Evolutionary conservation across 1,284 basidiomycete genomes (phyloP), one percentile per base, ranked within the genome.

Genomic region (Rhizopogon parksii): DNA sequence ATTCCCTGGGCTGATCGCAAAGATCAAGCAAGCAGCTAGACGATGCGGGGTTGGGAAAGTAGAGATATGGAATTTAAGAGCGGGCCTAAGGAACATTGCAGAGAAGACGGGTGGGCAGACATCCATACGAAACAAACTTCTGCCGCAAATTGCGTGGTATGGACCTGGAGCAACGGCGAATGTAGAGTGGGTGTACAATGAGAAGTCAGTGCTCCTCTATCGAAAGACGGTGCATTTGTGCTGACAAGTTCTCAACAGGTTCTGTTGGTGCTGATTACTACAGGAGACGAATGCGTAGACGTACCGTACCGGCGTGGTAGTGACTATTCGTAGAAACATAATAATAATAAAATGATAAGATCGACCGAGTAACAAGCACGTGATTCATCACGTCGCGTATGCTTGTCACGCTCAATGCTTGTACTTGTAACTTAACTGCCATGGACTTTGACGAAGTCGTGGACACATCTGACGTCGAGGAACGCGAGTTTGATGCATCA

Each of bases 401-500:
- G 32, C 7, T 5, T 21, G 42, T 45, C 42, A 45, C 42, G 9
- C 14, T 6, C 4, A 34, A 11, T 43, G 30, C 4, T 17, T 30
- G 17, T 7, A 27, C 15, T 30, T 30, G 15, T 30, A 25, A 46
- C 40, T 47, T n/a, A 9, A 47, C 17, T 47, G 21, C 39, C 21
- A 68, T 67, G 64, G 63, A 69, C 19, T 53, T 54, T 36, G 66
- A 71, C 8, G 79, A 79, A 36, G 64, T 72, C 50, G 75, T 82
- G n/a, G 80, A 82, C 59, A 82, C 81, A 9, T 83, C 80, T 2
- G 81, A 83, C 54, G 60, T 68, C 37, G 80, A 82, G 51, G 80
- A 83, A 56, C 69, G 70, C 15, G 78, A 78, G 57, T 55, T 74
- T 9, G 49, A 56, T 25, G 53, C 59, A 12, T 55, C 55, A 3